These are phyloP conservation scores for Fusarium euwallaceae DNA, from an alignment of 2,329 filamentous ascomycete species.

Conservation along the genomic window DNA sequence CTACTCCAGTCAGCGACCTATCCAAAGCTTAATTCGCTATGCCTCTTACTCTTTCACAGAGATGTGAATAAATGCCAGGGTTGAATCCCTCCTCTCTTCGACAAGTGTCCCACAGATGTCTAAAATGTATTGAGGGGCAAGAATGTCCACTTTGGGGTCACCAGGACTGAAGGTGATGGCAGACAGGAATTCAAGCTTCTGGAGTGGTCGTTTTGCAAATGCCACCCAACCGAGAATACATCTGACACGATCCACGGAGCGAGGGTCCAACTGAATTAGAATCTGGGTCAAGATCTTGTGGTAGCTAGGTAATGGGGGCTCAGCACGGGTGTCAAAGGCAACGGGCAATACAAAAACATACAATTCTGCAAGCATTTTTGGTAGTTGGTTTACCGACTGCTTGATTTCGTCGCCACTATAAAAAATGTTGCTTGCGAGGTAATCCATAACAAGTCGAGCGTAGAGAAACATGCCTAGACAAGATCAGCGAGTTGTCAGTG, in stretches of 20 bases:
- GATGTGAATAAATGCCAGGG: conserved; percentile 25
- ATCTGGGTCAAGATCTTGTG: conserved; percentile 23
- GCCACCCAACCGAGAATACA: conserved; percentile 24
- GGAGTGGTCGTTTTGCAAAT: conserved; percentile 23
- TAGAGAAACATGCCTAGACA: conserved; percentile 43
- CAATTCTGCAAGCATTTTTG: conserved; percentile 24
- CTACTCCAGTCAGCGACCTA: background rate
- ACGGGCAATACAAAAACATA: accelerated
- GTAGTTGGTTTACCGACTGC: conserved; percentile 1
- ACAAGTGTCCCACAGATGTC: conserved; percentile 2
- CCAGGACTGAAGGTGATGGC: conserved; percentile 22
- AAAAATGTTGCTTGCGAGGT: conserved; percentile 31
- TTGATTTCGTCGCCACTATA: conserved; percentile 20
- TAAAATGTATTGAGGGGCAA: conserved; percentile 16
- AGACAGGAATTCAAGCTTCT: conserved; percentile 18
- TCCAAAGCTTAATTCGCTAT: accelerated
- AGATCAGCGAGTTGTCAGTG: too few species aligned
- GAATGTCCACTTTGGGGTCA: background rate
- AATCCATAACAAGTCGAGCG: conserved; percentile 35
- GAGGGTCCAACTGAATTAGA: conserved; percentile 5
- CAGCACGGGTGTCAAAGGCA: accelerated
- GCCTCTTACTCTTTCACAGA: conserved; percentile 31
- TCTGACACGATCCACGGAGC: conserved; percentile 16
- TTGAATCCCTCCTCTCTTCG: conserved; percentile 22
- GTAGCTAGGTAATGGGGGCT: conserved; percentile 22